Base-by-base conservation (phyloP, 768 basidiomycete species). In the Termitomyces sp. region DNA sequence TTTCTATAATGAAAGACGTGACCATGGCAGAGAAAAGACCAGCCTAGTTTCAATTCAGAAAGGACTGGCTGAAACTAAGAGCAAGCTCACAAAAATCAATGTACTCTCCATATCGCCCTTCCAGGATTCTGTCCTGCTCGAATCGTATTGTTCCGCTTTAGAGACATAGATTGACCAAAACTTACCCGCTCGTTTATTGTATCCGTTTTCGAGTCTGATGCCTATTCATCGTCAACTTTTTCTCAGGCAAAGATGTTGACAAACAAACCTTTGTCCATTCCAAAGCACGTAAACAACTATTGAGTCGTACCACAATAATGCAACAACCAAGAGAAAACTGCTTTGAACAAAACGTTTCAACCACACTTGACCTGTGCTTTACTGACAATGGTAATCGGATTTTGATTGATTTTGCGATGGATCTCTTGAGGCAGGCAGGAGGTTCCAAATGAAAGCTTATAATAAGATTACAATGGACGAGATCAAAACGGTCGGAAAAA, bases 21-120 rank as follows among this genome's bases (percentile, higher is more conserved):
- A 75, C 66, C 1, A 70, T 71, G 4, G 74, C 70, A 24, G 75
- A 75, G 61, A 78, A 78, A 12, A 78, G 65, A 69, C 76, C 77
- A 35, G 73, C 70, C 75, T 77, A 33, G 14, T 26, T 35, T 12
- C 7, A 28, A n/a, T 40, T 28, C n/a, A 22, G n/a, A 22, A 4
- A 28, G 33, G 8, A 7, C n/a, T 10, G 22, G 6, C 40, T n/a
- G 12, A 16, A 4, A 7, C 9, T 10, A 22, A 28, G 22, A 7
- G 26, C 1, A 46, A 14, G 28, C 69, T 57, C 46, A 74, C 72
- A 52, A 74, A 75, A 26, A 73, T 68, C 18, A 66, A 33, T 35
- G 60, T 59, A 8, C 55, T 57, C 50, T 65, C 62, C 54, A 66
- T 62, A n/a, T 66, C 62, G 13, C 59, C 50, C 12, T 58, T 61